Base-by-base conservation (phyloP, 192 early-diverging fungal genomes). In the Coemansia sp. region DNA sequence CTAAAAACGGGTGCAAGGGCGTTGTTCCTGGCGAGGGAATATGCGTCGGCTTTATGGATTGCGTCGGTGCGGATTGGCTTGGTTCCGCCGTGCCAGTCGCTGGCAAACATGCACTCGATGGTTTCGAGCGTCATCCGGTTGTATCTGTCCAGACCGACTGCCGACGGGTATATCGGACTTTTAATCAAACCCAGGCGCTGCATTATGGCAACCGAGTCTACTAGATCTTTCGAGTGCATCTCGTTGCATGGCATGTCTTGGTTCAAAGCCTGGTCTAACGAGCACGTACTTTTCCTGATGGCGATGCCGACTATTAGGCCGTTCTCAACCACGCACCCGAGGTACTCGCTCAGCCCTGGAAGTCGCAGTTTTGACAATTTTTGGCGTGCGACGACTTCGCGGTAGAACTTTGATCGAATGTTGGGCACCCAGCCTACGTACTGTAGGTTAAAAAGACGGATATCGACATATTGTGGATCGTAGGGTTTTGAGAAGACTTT, bases 391-490 rank as follows among this genome's bases (percentile, higher is more conserved):
- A 57, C 27, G 9, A 64, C 54, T 23, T 57, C 62, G 18, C 37
- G 27, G 55, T 57, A 56, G 55, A 48, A 64, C 37, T 45, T 43
- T 2, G 40, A 10, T 9, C 53, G 54, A 11, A 64, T 27, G 40
- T 64, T 64, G 14, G 62, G 54, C 22, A 64, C 22, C 39, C 54
- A 64, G 21, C 62, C 62, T 21, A 52, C 53, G 14, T 57, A 57
- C 5, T 19, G 52, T 17, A 52, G 62, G n/a, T 55, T 52, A 18
- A 64, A 40, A 17, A 55, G 53, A 17, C 40, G 15, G 21, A 55
- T 55, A 14, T 55, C 39, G 10, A 55, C 53, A 15, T 40, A 4
- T 13, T 33, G n/a, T 4, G 53, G 53, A 43, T 43, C 40, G 9
- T 23, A 15, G 21, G 13, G 13, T 27, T 33, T 33, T 3, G 8